A percentile compares a stretch with the other conserved stretches of the same genome.
These are phyloP conservation scores for Postia placenta DNA, from an alignment of 768 basidiomycete species.

Conservation along the genomic window DNA sequence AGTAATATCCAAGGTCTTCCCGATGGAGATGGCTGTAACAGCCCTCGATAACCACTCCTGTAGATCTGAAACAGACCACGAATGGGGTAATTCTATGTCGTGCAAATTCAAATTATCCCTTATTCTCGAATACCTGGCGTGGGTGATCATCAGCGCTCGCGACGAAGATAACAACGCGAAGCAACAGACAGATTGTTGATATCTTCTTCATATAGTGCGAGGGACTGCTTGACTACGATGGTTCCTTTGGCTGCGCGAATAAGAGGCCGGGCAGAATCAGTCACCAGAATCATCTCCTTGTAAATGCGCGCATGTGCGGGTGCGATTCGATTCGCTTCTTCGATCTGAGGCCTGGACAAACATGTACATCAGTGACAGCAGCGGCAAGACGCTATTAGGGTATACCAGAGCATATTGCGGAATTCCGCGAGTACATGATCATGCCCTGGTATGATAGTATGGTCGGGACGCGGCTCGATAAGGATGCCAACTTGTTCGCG, in stretches of 20 bases:
- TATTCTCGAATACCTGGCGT: neutral
- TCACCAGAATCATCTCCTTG: slow-evolving; percentile 38
- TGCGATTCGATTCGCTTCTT: slow-evolving; percentile 34
- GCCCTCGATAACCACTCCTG: neutral
- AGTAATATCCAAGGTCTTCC: neutral
- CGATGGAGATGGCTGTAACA: neutral
- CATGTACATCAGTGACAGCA: neutral
- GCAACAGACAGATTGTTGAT: slow-evolving; percentile 31
- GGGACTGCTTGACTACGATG: slow-evolving; percentile 20
- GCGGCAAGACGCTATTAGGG: neutral
- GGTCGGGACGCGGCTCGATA: slow-evolving; percentile 30
- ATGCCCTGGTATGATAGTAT: slow-evolving; percentile 26
- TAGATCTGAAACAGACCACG: neutral
- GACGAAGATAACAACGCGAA: neutral
- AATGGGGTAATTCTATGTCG: neutral
- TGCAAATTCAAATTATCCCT: neutral
- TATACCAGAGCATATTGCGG: slow-evolving; percentile 30
- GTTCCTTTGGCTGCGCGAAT: slow-evolving; percentile 27
- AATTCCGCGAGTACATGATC: slow-evolving; percentile 23
- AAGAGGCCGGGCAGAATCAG: slow-evolving; percentile 24
- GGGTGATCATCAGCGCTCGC: neutral
- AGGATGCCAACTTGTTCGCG: slow-evolving; percentile 33
- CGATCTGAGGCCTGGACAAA: slow-evolving; percentile 22
- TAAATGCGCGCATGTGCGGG: slow-evolving; percentile 41
- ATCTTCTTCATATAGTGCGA: slow-evolving; percentile 31